These are phyloP conservation scores for Calonectria multiphialidica DNA, from an alignment of 2,329 filamentous ascomycete species.

Conservation along the genomic window DNA sequence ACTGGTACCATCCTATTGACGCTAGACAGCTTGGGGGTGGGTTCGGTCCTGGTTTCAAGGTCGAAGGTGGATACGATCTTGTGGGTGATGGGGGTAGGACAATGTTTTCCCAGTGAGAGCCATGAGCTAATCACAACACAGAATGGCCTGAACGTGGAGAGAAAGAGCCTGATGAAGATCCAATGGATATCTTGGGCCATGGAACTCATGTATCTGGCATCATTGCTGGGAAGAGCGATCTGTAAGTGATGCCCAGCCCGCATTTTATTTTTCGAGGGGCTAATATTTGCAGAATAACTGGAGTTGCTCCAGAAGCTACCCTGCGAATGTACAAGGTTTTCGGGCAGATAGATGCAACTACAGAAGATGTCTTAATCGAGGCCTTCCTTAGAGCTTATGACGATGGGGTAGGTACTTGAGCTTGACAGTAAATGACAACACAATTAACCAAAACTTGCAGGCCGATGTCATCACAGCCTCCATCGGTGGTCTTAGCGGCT, in stretches of 20 bases:
- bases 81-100: background rate
- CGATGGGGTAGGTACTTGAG: background rate
- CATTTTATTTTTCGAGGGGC: background rate
- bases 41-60: background rate
- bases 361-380: background rate
- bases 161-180: constrained; percentile 37
- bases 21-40: background rate
- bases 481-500: background rate
- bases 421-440: background rate
- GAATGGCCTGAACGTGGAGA: background rate
- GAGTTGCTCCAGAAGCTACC: background rate
- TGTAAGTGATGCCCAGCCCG: background rate
- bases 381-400: background rate
- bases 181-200: constrained; percentile 41
- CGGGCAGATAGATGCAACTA: background rate
- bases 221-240: constrained; percentile 38
- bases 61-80: background rate
- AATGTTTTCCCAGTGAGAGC: background rate
- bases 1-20: background rate
- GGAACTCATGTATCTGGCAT: constrained; percentile 49
- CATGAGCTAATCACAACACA: background rate
- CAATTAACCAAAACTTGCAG: background rate
- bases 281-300: background rate
- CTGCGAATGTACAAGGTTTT: background rate
- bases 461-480: background rate